Evolutionary conservation across 164 flowering plant genomes (phyloP).

Genomic region (Liriodendron chinense): DNA sequence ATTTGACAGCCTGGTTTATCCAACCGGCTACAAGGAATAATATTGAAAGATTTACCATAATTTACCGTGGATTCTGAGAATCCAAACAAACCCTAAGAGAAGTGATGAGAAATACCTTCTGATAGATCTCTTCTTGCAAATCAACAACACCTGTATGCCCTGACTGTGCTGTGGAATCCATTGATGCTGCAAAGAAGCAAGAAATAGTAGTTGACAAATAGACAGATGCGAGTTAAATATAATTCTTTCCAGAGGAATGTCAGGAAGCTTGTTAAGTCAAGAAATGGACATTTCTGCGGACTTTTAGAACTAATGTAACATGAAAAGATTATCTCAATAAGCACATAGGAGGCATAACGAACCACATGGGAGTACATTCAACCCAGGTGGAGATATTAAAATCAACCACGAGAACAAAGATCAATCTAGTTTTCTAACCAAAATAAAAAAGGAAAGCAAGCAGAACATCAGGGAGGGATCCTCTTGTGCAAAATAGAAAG

Average conservation of each 20-base stretch:
- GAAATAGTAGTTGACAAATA: background rate
- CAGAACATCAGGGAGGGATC: background rate
- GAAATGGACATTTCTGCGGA: background rate
- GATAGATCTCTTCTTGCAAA: slow-evolving; percentile 80
- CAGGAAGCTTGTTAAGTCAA: background rate
- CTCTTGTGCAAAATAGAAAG: too few relatives aligned
- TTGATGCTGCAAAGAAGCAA: slow-evolving; percentile 46
- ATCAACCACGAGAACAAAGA: background rate
- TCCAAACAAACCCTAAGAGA: too few relatives aligned
- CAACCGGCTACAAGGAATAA: too few relatives aligned
- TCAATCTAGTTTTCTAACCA: background rate
- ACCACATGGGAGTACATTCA: background rate
- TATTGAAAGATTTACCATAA: too few relatives aligned
- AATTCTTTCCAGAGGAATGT: background rate
- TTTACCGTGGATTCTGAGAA: too few relatives aligned
- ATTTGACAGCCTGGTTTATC: too few relatives aligned
- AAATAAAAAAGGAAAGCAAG: background rate
- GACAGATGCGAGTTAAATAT: background rate
- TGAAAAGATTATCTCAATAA: background rate
- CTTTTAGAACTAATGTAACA: background rate
- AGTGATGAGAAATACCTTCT: slow-evolving; percentile 47
- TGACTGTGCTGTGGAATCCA: slow-evolving; percentile 63
- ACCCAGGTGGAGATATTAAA: too few relatives aligned
- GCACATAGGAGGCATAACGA: background rate
- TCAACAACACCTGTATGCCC: slow-evolving; percentile 55